Evolutionary conservation across 1,139 yeast genomes (phyloP), one percentile per base, ranked within the genome.

Genomic region (Suhomyces maxii): DNA sequence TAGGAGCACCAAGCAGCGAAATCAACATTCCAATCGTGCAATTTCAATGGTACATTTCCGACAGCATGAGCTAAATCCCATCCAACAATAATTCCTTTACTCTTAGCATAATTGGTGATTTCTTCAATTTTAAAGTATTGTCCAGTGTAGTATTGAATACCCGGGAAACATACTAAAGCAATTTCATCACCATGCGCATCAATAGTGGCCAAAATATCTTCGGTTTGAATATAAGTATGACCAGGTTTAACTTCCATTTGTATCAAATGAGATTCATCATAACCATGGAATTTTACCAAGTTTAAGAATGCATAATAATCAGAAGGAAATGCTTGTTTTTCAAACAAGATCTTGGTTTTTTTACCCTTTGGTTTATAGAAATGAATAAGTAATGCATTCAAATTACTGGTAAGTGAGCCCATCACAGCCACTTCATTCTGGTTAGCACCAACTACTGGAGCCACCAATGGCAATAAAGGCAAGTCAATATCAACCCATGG

Each of bases 41-140:
- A 68, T 42, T 76, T 58, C 45, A 91, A 65, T 1, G 83, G 84
- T 1, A 89, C 93, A 62, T 91, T 91, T 2, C 97, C 98, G 1
- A 77, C 95, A 0, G 96, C 97, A 63, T 91, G 98, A 0, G 98
- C 98, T 56, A 91, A 74, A 63, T 91, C 98, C 97, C 97, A 91
- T 0, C 97, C 97, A 8, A 89, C 93, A 2, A 77, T 60, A 34
- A 87, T 77, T 7, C 51, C 45, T 30, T 46, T 38, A 23, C 51
- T 47, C 48, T 84, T 82, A 6, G 84, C 89, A 41, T 71, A 71
- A 13, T 61, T 60, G 2, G 97, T 90, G 54, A 91, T 89, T 12
- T 63, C 64, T 42, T 72, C 73, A 36, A 91, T 87, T 41, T 89
- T 88, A 60, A 91, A 90, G 33, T 73, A 72, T 64, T 91, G 98